Conservation (phyloP, 768 basidiomycete species). For the Amanita jacksonii region DNA sequence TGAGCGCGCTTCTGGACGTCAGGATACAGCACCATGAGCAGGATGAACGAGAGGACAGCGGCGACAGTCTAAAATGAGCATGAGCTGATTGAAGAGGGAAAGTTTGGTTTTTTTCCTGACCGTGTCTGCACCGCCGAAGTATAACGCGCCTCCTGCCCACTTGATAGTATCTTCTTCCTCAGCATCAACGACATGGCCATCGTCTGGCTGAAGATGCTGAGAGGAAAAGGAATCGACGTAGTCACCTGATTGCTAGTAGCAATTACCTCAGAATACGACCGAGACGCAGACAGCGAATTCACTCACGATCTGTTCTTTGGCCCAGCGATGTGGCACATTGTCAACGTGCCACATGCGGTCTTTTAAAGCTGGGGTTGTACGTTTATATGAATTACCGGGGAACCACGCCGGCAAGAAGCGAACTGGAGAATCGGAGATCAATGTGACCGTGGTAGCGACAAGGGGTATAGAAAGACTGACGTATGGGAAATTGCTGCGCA, state of each 20-base stretch:
- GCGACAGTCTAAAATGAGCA: conserved; percentile 22
- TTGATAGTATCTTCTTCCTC: conserved; percentile 20
- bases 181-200: conserved; percentile 14
- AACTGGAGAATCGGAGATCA: conserved; percentile 19
- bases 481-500: conserved; percentile 29
- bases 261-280: background rate
- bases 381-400: conserved; percentile 33
- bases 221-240: conserved; percentile 6
- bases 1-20: conserved; percentile 30
- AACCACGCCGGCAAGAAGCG: conserved; percentile 32
- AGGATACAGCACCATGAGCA: conserved; percentile 30
- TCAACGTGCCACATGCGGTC: conserved; percentile 15
- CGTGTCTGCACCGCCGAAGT: conserved; percentile 31
- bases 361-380: conserved; percentile 13
- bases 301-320: conserved; percentile 23
- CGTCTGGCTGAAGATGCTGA: conserved; percentile 12
- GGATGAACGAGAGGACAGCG: conserved; percentile 25
- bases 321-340: conserved; percentile 21
- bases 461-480: conserved; percentile 18
- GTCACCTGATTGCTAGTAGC: background rate
- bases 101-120: conserved; percentile 14
- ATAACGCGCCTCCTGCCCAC: conserved; percentile 21
- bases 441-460: too few relatives aligned
- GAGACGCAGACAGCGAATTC: background rate
- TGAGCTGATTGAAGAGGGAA: background rate